Evolutionary conservation across 106 monocot genomes (phyloP).

Genomic region (Posidonia australis): DNA sequence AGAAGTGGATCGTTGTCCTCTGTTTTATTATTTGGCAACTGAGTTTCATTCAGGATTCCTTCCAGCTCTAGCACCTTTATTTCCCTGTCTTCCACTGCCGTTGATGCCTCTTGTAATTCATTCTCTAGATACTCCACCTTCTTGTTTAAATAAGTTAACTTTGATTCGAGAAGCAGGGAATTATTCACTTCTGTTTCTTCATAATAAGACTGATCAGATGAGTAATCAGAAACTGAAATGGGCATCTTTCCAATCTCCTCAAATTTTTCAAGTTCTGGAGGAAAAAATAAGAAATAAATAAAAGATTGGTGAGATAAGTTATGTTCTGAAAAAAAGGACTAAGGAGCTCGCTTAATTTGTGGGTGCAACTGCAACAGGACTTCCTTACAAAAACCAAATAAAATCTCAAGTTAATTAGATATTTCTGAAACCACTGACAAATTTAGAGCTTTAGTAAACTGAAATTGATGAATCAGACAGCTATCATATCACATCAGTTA

Average conservation of each 20-base stretch:
- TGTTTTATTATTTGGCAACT: background rate
- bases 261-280: constrained; percentile 37
- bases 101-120: constrained; percentile 23
- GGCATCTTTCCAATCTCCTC: constrained; percentile 26
- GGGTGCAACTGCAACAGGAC: too few relatives aligned
- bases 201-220: constrained; percentile 6
- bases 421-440: too few relatives aligned
- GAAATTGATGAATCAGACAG: too few relatives aligned
- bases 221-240: constrained; percentile 7
- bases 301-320: too few relatives aligned
- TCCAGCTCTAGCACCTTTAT: constrained; percentile 21
- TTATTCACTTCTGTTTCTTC: constrained; percentile 26
- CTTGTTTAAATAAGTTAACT: constrained; percentile 9
- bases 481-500: too few relatives aligned
- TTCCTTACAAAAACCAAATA: background rate
- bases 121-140: constrained; percentile 22
- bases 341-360: too few relatives aligned
- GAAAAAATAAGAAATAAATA: background rate
- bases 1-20: background rate
- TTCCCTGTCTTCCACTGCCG: constrained; percentile 12
- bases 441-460: too few relatives aligned
- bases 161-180: constrained; percentile 13
- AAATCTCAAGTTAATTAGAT: background rate
- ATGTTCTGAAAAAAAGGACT: background rate
- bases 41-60: constrained; percentile 6